Base-by-base conservation (phyloP, 441 rosid species). In the Euphorbia schlechtendalii region DNA sequence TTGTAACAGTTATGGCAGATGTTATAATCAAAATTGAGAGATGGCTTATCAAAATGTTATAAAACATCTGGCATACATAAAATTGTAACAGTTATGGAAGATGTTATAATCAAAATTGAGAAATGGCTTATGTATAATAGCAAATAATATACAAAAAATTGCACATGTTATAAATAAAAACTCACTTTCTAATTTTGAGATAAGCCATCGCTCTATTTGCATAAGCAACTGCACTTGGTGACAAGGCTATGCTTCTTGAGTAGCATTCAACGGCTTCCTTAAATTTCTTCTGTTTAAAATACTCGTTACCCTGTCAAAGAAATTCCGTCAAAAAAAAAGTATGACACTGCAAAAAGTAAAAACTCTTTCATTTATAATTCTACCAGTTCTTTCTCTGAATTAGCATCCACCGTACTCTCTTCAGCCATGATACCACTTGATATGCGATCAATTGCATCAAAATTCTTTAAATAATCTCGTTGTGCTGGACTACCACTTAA, bases 201-300 rank as follows among this genome's bases (percentile, higher is more conserved):
- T 85, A 90, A 69, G 96, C 89, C 99, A 94, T 94, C 10, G 93
- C 99, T 36, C 97, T 81, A 76, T 94, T 94, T 15, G 99, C 97
- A 82, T 77, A 85, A 67, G 96, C 82, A 15, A 94, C 89, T 17
- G 96, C 94, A 27, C 90, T 83, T 49, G 97, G 96, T 18, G 92
- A 83, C 59, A 94, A 70, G 38, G 94, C 92, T 76, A 94, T 84
- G 77, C 99, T 90, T 69, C 96, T 81, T 58, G 96, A 90, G 75
- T 87, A 94, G 81, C 90, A 89, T 59, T 85, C 89, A 36, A 89
- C 84, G 28, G 99, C 96, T 66, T 94, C 94, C 63, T 83, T 85
- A 76, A 81, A 90, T 77, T 85, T 90, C 75, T 82, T 89, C 79
- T 80, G 86, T 85, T 90, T 90, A 70, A 90, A 94, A 72, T 73